These are phyloP conservation scores for Cordia subcordata DNA, from an alignment of 257 asterid genomes.

Conservation along the genomic window DNA sequence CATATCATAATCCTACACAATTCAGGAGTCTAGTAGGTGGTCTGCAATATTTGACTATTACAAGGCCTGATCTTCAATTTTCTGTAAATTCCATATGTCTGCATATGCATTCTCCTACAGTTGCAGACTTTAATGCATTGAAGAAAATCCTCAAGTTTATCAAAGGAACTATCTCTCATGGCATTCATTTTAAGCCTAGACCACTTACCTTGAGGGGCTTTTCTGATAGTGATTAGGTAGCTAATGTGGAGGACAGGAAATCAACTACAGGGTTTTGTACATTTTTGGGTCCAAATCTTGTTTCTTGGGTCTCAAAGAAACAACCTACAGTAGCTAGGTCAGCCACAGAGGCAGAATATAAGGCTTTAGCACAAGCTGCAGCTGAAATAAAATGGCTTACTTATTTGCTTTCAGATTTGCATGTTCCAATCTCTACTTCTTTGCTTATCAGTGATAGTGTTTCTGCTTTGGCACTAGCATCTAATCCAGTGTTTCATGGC, in stretches of 20 bases:
- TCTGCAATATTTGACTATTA: neutral
- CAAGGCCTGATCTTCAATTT: neutral
- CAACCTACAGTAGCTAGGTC: slow-evolving; percentile 1
- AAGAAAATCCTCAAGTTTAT: neutral
- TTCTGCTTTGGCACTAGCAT: no score
- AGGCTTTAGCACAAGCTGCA: neutral
- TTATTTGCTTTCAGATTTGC: no score
- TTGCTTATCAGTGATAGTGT: no score
- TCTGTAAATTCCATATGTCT: neutral
- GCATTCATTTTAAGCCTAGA: neutral
- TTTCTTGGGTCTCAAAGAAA: neutral
- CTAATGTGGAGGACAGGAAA: neutral
- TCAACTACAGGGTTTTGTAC: neutral
- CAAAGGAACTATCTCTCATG: slow-evolving; percentile 1
- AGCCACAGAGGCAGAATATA: neutral
- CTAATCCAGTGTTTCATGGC: no score
- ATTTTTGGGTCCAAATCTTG: neutral
- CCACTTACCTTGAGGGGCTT: neutral
- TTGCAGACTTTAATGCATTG: no score
- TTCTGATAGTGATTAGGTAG: neutral
- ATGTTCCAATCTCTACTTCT: no score
- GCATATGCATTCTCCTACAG: neutral
- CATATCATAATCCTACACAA: no score
- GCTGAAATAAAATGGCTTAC: neutral
- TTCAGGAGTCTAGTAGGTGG: neutral